These are phyloP conservation scores for Calocybe indica DNA, from an alignment of 768 basidiomycete species.

Conservation along the genomic window DNA sequence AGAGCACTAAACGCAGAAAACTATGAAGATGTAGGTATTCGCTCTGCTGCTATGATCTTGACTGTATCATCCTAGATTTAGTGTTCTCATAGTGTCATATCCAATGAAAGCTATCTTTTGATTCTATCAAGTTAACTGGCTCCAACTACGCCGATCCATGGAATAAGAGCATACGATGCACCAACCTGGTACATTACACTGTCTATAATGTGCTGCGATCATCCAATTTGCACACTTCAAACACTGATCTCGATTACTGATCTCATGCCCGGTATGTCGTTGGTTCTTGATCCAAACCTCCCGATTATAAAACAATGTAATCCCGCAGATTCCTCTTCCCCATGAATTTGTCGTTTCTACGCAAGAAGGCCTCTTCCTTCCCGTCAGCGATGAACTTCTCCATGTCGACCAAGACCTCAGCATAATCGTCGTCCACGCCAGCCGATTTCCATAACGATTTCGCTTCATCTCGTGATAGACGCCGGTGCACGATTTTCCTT, in stretches of 20 bases:
- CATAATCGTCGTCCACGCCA: slow-evolving; percentile 13
- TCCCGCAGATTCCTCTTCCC: slow-evolving; percentile 17
- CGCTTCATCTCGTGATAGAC: slow-evolving; percentile 14
- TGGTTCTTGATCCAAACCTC: slow-evolving; percentile 10
- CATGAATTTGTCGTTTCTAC: slow-evolving; percentile 13
- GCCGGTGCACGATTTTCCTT: slow-evolving; percentile 21
- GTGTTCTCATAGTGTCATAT: background rate
- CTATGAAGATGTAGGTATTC: slow-evolving; percentile 9
- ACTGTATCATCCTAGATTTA: slow-evolving; percentile 2
- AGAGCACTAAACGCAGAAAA: slow-evolving; percentile 48
- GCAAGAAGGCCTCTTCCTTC: slow-evolving; percentile 15
- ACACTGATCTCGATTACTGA: background rate
- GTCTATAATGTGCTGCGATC: background rate
- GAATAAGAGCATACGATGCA: no score
- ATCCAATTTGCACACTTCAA: background rate
- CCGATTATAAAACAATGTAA: slow-evolving; percentile 16
- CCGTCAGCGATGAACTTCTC: slow-evolving; percentile 16
- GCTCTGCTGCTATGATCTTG: background rate
- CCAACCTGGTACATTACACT: no score
- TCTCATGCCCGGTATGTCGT: background rate
- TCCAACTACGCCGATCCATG: no score
- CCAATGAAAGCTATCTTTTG: background rate
- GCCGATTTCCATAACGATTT: slow-evolving; percentile 8
- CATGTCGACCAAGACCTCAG: slow-evolving; percentile 8
- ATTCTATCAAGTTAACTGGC: no score